Conservation (phyloP, 768 basidiomycete species). For the Suillus ampliporus region DNA sequence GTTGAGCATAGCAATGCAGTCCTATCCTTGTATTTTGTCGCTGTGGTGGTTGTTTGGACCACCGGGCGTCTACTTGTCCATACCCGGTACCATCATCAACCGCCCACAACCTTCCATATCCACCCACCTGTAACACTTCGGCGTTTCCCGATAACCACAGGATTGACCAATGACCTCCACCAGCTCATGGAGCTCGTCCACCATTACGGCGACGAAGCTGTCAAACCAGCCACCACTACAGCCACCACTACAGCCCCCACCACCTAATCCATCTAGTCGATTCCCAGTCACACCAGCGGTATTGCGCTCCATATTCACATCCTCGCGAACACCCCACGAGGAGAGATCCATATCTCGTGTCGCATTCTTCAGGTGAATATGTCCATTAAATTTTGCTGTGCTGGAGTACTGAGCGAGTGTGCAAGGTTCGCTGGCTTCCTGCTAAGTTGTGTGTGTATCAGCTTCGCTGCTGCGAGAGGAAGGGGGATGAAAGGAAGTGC, state of each 20-base stretch:
- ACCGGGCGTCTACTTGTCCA: constrained; percentile 7
- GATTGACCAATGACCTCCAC: constrained; percentile 28
- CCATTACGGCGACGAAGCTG: constrained; percentile 46
- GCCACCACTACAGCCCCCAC: constrained; percentile 44
- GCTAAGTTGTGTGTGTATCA: constrained; percentile 81
- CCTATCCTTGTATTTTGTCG: background rate
- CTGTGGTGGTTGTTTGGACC: background rate
- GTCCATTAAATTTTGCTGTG: constrained; percentile 10
- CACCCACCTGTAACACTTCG: background rate
- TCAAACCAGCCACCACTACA: constrained; percentile 32
- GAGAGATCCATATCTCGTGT: constrained; percentile 84
- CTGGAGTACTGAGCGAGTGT: constrained; percentile 4
- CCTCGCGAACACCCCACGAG: constrained; percentile 80
- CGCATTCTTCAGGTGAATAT: constrained; percentile 79
- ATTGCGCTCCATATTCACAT: constrained; percentile 83
- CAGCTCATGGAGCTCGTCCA: constrained; percentile 58
- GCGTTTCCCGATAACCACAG: constrained; percentile 4
- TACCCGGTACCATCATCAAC: constrained; percentile 2
- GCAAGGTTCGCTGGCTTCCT: constrained; percentile 81
- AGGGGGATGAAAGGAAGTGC: constrained; percentile 69
- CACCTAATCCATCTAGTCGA: constrained; percentile 56
- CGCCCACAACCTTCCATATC: background rate
- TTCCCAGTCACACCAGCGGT: constrained; percentile 87
- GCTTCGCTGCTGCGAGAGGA: constrained; percentile 72
- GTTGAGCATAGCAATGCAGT: background rate